phyloP scores from a whole-genome alignment of 495 filamentous ascomycete genomes.

The Cercophora newfieldiana region DNA sequence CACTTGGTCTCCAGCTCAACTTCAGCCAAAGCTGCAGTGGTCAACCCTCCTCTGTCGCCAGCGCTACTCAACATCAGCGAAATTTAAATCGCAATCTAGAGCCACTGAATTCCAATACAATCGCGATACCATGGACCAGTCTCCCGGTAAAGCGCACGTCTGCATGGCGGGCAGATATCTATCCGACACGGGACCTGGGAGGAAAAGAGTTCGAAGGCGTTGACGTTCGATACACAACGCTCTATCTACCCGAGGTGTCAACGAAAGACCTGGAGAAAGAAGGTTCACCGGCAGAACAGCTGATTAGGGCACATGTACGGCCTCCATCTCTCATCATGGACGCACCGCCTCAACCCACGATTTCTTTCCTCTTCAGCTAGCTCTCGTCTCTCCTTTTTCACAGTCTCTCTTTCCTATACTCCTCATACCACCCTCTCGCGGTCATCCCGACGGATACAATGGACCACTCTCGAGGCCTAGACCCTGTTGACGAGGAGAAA shows the following conservation, averaged over 20 bases:
- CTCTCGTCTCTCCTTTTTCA: too few species aligned
- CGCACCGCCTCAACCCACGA: too few species aligned
- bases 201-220: background rate
- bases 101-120: too few species aligned
- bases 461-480: background rate
- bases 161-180: too few species aligned
- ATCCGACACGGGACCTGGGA: background rate
- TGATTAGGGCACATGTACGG: background rate
- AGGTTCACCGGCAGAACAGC: background rate
- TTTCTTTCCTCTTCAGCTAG: too few species aligned
- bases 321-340: background rate
- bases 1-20: background rate
- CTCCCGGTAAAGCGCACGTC: background rate
- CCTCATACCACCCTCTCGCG: background rate
- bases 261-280: background rate
- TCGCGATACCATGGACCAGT: background rate
- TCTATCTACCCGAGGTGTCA: background rate
- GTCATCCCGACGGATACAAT: background rate
- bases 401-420: background rate
- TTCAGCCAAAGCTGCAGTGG: background rate
- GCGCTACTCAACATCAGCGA: too few species aligned
- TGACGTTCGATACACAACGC: background rate
- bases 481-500: background rate
- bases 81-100: too few species aligned
- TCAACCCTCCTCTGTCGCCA: background rate